Evolutionary conservation across 75 land plant genomes (phyloP).

Genomic region (Gnetum montanum): DNA sequence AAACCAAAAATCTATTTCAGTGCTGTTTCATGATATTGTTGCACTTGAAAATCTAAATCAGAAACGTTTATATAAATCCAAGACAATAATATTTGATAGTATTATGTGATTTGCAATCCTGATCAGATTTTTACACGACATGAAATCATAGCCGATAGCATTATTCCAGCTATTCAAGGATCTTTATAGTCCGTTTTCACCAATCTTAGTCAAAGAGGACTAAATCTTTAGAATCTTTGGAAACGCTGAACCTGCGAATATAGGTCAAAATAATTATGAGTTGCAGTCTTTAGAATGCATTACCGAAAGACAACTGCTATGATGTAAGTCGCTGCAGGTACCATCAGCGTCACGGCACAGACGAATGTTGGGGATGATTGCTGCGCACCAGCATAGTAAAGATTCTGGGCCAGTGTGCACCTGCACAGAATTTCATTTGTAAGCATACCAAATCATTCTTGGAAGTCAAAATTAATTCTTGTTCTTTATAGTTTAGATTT

Average conservation of each 20-base stretch:
- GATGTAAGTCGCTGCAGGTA: slow-evolving; percentile 66
- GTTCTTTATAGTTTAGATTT: no score
- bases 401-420: slow-evolving; percentile 35
- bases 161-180: background rate
- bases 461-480: no score
- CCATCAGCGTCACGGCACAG: slow-evolving; percentile 48
- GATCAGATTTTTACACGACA: no score
- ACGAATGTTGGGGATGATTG: slow-evolving; percentile 57
- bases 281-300: background rate
- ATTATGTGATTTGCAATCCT: no score
- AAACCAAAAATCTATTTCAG: background rate
- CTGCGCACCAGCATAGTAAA: slow-evolving; percentile 44
- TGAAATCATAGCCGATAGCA: background rate
- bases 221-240: background rate
- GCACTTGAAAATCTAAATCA: background rate
- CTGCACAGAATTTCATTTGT: slow-evolving; percentile 13
- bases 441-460: no score
- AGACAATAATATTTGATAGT: no score
- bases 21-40: background rate
- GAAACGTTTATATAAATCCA: background rate
- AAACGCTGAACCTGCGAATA: background rate
- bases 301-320: slow-evolving; percentile 72
- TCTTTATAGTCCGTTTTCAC: background rate
- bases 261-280: background rate
- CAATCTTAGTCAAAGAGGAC: background rate